Evolutionary conservation across 345 rosid species (phyloP), one percentile per base, ranked within the genome.

Genomic region (Theobroma cacao): DNA sequence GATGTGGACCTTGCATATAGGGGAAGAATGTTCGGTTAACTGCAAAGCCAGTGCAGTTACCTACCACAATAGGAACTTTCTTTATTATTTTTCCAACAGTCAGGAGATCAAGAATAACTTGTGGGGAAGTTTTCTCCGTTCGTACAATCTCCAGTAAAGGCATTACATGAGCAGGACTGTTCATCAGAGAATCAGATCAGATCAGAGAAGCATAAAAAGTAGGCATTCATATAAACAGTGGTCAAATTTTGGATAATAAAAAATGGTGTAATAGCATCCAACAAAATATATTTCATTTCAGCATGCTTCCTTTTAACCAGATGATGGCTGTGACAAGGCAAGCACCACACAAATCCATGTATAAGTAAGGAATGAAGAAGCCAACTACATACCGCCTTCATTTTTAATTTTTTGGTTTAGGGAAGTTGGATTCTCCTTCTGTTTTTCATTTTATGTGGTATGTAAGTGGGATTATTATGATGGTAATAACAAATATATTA

Each of bases 141-240:
- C 95, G 85, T 50, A 96, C 93, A 71, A 94, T 96, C 93, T 96
- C 99, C 77, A 94, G 88, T 76, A 96, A 94, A 70, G 98, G 90
- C 99, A 94, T 96, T 73, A 93, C 84, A 83, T 96, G 97, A 62
- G 99, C 99, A 74, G 99, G 97, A 81, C 98, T 95, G 86, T 80
- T 62, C 75, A 85, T 65, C 31, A 65, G 71, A 81, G 24, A 86
- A 56, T 31, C 61, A 38, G 3, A 56, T 31, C 61, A 38, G 3
- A 69, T 76, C 61, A 83, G 26, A 52, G 14, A 65, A 61, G 24
- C 31, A 80, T 63, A 33, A 28, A 74, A 8, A 38, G 8, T 30
- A 30, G 40, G 7, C 12, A 68, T 68, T 45, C 55, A 43, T 33
- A 68, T 43, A 67, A 48, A 69, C 56, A 47, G 55, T 60, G 43